phyloP scores from a whole-genome alignment of 2,329 filamentous ascomycete genomes.

The Epichloe glyceriae region DNA sequence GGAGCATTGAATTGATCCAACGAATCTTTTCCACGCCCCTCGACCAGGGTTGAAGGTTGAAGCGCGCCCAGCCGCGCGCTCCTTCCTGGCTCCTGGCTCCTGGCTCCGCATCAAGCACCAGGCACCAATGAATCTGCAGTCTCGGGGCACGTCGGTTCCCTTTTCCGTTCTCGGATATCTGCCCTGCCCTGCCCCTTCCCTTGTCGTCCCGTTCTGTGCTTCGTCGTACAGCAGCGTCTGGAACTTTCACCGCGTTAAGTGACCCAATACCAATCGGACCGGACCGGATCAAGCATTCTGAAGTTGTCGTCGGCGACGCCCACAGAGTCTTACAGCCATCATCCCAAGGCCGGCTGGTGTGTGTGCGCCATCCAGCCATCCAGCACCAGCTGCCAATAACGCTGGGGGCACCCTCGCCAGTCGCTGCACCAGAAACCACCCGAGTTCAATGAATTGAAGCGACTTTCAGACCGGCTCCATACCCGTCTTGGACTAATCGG shows the following conservation, averaged over 20 bases:
- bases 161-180: not conserved
- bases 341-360: not conserved
- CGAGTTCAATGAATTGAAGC: slow-evolving; percentile 3
- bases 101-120: no score
- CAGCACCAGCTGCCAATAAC: not conserved
- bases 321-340: not conserved
- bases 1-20: no score
- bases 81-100: no score
- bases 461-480: not conserved
- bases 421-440: not conserved
- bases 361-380: not conserved
- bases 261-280: not conserved
- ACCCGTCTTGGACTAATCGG: not conserved
- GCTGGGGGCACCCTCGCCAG: not conserved
- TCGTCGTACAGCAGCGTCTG: not conserved
- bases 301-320: no score
- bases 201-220: not conserved
- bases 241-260: not conserved
- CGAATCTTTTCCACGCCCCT: no score
- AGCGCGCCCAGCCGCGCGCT: no score
- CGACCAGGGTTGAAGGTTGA: no score
- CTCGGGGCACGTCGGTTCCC: no score
- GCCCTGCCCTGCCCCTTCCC: not conserved
- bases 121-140: no score
- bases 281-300: not conserved